phyloP scores from a whole-genome alignment of 192 early-diverging fungal genomes.

The Backusella circina region DNA sequence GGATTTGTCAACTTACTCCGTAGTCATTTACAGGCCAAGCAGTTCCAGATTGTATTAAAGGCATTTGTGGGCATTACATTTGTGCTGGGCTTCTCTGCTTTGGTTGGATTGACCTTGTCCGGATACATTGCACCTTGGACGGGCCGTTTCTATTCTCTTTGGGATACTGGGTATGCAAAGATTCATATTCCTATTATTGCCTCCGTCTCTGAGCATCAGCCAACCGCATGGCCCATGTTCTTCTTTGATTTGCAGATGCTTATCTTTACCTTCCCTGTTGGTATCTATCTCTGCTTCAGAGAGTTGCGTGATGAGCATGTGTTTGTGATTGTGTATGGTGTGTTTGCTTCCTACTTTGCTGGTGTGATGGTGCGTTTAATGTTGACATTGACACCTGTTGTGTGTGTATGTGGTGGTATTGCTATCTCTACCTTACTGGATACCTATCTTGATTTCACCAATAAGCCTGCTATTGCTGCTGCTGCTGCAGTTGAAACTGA shows the following conservation, averaged over 20 bases:
- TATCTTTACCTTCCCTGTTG: constrained; percentile 95
- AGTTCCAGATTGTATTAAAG: constrained; percentile 83
- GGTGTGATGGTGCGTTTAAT: constrained; percentile 99
- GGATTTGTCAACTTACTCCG: constrained; percentile 89
- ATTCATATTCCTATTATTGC: constrained; percentile 99
- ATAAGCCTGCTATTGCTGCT: background rate
- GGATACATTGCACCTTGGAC: constrained; percentile 98
- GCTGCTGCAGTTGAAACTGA: background rate
- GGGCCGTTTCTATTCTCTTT: constrained; percentile 99
- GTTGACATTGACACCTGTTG: constrained; percentile 95
- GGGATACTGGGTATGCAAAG: constrained; percentile 99
- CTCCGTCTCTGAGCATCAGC: constrained; percentile 99
- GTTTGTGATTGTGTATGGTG: constrained; percentile 95
- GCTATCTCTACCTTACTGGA: constrained; percentile 87
- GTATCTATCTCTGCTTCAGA: constrained; percentile 96
- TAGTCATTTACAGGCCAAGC: constrained; percentile 70
- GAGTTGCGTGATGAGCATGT: constrained; percentile 95
- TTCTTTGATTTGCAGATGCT: constrained; percentile 98
- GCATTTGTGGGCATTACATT: constrained; percentile 53
- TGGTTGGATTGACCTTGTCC: constrained; percentile 72
- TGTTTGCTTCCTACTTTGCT: constrained; percentile 99
- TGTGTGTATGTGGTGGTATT: constrained; percentile 92
- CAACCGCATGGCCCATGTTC: constrained; percentile 98
- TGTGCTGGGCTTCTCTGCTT: constrained; percentile 52
- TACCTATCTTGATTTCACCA: constrained; percentile 62